Base-by-base conservation (phyloP, 2,329 filamentous ascomycete species). In the Zymoseptoria brevis region DNA sequence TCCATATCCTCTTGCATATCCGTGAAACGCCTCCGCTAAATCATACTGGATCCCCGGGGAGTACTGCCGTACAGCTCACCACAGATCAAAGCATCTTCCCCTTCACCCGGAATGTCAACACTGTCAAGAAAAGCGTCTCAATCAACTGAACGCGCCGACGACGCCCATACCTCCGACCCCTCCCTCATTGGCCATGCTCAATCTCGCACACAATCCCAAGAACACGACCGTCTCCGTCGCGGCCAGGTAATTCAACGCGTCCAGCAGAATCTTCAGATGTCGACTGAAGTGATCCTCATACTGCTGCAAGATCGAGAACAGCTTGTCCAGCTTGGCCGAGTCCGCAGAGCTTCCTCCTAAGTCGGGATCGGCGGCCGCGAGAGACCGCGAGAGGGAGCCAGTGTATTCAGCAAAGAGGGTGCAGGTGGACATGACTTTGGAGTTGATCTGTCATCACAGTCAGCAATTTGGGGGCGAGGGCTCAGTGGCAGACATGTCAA, bases 161-260 rank as follows among this genome's bases (percentile, higher is more conserved):
- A 24, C 22, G 9, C 68, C 67, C 26, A 29, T 29, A 21, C 67
- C 67, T 58, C 57, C 65, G 9, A 63, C 57, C 0, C 70, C 69
- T 1, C 88, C 89, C 71, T 92, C 88, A 61, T 89, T 90, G 11
- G 89, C 90, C 60, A 88, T 90, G 68, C 88, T 92, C 69, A 96
- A 72, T 61, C 90, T 77, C 11, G 90, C 90, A 71, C 90, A 96
- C 16, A 99, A 79, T 65, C 92, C 93, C 62, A 97, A 77, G 64
- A 99, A 81, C 19, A 96, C 94, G 2, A 96, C 93, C 48, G 94
- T 97, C 78, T 99, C 94, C 0, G 94, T 97, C 0, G 94, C 94
- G 2, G 94, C 94, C 68, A 96, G 95, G 74, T 97, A 96, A 68
- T 99, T 97, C 63, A 99, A 80, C 61, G 90, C 93, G 72, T 97